Percentiles rank a stretch among this genome's conserved stretches.
Conservation (phyloP, 345 rosid species). For the Eucalyptus erythrocorys region DNA sequence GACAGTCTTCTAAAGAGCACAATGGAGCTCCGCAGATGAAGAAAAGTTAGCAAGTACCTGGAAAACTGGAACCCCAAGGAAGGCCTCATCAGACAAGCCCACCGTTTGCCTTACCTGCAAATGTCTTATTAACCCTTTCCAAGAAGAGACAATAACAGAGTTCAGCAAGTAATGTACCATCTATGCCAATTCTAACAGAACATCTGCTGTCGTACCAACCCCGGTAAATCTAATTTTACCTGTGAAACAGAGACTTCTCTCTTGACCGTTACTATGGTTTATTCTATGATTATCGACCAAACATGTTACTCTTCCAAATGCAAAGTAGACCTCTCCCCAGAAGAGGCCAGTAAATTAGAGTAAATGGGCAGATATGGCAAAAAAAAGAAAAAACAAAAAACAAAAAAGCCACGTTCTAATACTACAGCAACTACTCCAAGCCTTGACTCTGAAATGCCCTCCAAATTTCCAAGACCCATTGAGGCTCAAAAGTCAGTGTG, state of each 20-base stretch:
- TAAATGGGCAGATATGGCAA: neutral
- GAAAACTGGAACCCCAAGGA: slow-evolving; percentile 83
- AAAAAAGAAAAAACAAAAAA: no score
- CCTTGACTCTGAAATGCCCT: neutral
- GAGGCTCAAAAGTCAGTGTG: neutral
- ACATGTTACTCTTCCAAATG: neutral
- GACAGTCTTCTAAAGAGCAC: neutral
- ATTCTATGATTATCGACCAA: neutral
- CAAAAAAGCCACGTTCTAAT: neutral
- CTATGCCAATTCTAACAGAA: neutral
- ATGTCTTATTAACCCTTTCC: neutral
- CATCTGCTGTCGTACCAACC: neutral
- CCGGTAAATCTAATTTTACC: neutral
- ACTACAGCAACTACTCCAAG: neutral
- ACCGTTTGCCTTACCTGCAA: slow-evolving; percentile 52
- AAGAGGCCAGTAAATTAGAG: neutral
- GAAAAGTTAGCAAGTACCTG: slow-evolving; percentile 37
- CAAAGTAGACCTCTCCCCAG: neutral
- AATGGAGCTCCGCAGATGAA: neutral
- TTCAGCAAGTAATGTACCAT: neutral
- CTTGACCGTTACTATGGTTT: neutral
- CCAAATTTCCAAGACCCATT: neutral
- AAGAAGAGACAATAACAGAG: neutral
- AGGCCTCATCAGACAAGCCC: slow-evolving; percentile 52
- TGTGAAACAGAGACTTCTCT: neutral